phyloP scores from a whole-genome alignment of 1,139 yeast genomes.

The Spathaspora sp. region DNA sequence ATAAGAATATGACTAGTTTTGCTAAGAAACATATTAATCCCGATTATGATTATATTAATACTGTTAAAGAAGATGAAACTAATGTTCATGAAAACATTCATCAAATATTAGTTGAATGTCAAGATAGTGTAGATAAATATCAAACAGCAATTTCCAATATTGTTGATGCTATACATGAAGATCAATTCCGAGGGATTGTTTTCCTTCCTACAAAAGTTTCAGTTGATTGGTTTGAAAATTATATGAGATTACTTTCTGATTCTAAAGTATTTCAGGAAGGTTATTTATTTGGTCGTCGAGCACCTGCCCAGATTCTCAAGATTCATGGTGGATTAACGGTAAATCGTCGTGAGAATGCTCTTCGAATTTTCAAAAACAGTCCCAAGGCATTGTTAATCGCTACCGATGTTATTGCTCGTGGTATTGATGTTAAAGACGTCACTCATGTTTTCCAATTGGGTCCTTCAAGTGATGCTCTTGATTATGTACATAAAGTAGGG shows the following conservation, averaged over 20 bases:
- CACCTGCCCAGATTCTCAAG: background rate
- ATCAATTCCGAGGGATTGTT: slow-evolving; percentile 70
- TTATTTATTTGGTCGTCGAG: background rate
- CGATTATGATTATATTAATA: slow-evolving; percentile 69
- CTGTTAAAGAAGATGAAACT: slow-evolving; percentile 72
- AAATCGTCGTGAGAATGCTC: slow-evolving; percentile 9
- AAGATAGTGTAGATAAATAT: slow-evolving; percentile 48
- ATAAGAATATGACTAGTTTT: slow-evolving; percentile 60
- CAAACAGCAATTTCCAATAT: slow-evolving; percentile 54
- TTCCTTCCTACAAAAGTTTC: slow-evolving; percentile 78
- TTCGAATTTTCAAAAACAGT: slow-evolving; percentile 52
- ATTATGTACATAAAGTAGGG: slow-evolving; percentile 90
- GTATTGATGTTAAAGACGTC: slow-evolving; percentile 89
- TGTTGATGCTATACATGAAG: slow-evolving; percentile 24
- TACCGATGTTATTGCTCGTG: slow-evolving; percentile 95
- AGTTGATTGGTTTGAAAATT: slow-evolving; percentile 47
- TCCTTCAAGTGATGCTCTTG: slow-evolving; percentile 69
- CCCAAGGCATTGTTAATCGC: slow-evolving; percentile 65
- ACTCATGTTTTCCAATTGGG: slow-evolving; percentile 79
- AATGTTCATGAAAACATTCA: slow-evolving; percentile 79
- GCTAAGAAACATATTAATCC: slow-evolving; percentile 66
- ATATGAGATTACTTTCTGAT: background rate
- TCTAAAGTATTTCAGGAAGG: slow-evolving; percentile 14
- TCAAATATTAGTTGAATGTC: slow-evolving; percentile 59
- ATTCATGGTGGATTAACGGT: slow-evolving; percentile 52